Base-by-base conservation (phyloP, 306 rosid species). In the Medicago arabica region DNA sequence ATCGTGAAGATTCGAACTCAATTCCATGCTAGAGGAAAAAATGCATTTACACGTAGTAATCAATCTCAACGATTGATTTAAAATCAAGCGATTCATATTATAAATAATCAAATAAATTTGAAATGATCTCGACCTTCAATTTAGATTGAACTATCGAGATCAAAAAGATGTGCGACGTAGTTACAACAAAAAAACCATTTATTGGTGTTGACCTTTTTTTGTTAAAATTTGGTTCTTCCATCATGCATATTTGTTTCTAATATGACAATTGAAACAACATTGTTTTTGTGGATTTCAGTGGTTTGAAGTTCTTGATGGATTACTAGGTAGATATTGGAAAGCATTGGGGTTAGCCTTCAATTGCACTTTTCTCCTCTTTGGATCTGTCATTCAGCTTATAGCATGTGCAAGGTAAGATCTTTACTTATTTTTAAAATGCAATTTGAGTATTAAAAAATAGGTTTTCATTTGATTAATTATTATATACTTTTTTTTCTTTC, bases 301-400 rank as follows among this genome's bases (percentile, higher is more conserved):
- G 98, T 95, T 95, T 19, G 98, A 95, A 83, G 98, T 95, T 34
- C 97, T 95, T 23, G 98, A 95, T 84, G 98, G 98, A 50, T 80
- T 95, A 19, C 78, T 95, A 49, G 98, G 98, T 76, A 90, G 93
- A 16, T 87, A 81, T 73, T 95, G 98, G 98, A 95, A 95, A 69
- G 95, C 93, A 43, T 11, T 74, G 74, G 98, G 98, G 75, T 85
- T 95, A 53, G 96, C 85, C 40, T 95, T 95, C 89, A 95, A 95
- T 81, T 92, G 97, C 77, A 95, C 98, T 73, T 95, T 95, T 86
- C 97, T 95, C 8, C 92, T 95, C 18, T 95, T 92, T 62, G 98
- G 98, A 83, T 90, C 98, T 78, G 98, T 95, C 58, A 95, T 95
- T 19, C 98, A 95, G 88, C 98, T 95, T 38, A 95, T 95, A 82